These are phyloP conservation scores for Knoxia roxburghii DNA, from an alignment of 257 asterid genomes.

Conservation along the genomic window DNA sequence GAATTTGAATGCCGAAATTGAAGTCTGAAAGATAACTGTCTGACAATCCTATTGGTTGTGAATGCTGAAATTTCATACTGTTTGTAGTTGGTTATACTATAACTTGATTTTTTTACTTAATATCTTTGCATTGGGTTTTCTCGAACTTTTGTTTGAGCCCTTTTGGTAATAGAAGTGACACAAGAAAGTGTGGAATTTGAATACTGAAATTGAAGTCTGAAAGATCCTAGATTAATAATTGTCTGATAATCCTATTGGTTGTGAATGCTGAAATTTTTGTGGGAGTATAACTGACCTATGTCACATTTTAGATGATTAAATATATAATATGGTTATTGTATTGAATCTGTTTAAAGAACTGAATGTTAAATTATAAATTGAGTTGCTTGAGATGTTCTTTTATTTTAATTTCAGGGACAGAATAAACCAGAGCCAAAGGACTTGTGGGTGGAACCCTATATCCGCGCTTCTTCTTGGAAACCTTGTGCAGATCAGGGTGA, in stretches of 20 bases:
- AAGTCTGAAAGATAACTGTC: too few species aligned
- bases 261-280: not conserved
- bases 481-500: constrained; percentile 73
- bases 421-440: constrained; percentile 79
- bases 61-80: too few species aligned
- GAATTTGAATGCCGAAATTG: too few species aligned
- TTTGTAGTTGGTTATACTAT: too few species aligned
- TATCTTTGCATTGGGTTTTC: too few species aligned
- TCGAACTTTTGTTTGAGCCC: not conserved
- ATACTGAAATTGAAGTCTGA: not conserved
- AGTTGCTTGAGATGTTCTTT: not conserved
- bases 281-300: not conserved
- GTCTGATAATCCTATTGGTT: not conserved
- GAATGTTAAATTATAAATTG: not conserved
- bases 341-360: not conserved
- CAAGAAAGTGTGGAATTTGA: not conserved
- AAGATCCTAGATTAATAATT: not conserved
- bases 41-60: too few species aligned
- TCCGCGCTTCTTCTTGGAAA: constrained; percentile 76
- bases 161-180: not conserved
- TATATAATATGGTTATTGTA: not conserved
- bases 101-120: too few species aligned
- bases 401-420: constrained; percentile 72
- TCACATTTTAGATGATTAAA: not conserved
- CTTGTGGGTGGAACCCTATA: constrained; percentile 84